Evolutionary conservation across 352 stramenopile species (phyloP).

Genomic region (Thalassiosira hispida): DNA sequence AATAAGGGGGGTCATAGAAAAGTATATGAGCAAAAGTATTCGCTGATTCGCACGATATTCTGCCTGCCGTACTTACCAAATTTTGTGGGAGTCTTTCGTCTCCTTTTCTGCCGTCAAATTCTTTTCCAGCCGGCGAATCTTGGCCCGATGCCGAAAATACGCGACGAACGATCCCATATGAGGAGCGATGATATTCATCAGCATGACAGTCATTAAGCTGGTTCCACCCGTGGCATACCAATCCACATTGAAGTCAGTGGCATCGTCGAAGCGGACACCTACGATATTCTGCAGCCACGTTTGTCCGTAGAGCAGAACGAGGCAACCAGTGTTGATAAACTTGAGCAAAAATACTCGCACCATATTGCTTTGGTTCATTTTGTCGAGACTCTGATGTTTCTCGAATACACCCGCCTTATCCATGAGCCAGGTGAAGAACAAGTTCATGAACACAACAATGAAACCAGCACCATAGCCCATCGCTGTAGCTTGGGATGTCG

Average conservation of each 20-base stretch:
- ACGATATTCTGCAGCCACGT: conserved; percentile 66
- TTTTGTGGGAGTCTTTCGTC: conserved; percentile 47
- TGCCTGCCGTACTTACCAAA: conserved; percentile 19
- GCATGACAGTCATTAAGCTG: conserved; percentile 77
- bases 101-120: conserved; percentile 52
- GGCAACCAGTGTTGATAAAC: conserved; percentile 79
- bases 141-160: conserved; percentile 49
- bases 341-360: conserved; percentile 75
- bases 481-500: conserved; percentile 44
- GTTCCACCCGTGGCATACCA: conserved; percentile 80
- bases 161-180: conserved; percentile 67
- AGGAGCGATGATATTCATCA: conserved; percentile 75
- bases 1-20: background rate
- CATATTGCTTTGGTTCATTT: conserved; percentile 72
- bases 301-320: conserved; percentile 78
- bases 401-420: conserved; percentile 64
- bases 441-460: conserved; percentile 69
- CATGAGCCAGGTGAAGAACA: conserved; percentile 76
- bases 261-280: conserved; percentile 61
- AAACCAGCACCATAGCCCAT: conserved; percentile 62
- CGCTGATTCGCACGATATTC: background rate
- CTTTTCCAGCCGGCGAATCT: conserved; percentile 59
- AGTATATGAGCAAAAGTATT: too few species aligned
- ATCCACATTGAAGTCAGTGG: conserved; percentile 69
- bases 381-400: conserved; percentile 71